A percentile compares a stretch with the other conserved stretches of the same genome.
Evolutionary conservation across 177 flowering plant species (phyloP).

Genomic region (Vitis hybrid): DNA sequence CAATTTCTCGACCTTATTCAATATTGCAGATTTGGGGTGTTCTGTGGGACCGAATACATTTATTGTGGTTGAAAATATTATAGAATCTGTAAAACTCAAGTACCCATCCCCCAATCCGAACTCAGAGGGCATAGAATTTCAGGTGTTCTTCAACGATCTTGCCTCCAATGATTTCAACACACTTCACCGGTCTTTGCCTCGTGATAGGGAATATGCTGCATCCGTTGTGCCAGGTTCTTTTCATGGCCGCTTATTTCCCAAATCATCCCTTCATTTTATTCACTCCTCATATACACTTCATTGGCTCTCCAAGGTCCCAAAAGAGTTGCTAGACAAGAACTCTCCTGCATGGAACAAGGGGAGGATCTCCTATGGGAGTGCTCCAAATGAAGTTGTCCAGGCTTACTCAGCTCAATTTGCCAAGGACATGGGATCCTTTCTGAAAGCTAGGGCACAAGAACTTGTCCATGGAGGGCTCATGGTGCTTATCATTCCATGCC

Average conservation of each 20-base stretch:
- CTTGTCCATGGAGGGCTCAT: conserved; percentile 11
- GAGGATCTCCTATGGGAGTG: conserved; percentile 6
- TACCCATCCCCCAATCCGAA: not conserved
- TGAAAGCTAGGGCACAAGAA: conserved; percentile 18
- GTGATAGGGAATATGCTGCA: too few species aligned
- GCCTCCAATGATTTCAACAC: too few species aligned
- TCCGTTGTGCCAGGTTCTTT: not conserved
- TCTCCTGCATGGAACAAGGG: conserved; percentile 12
- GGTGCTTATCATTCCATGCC: conserved; percentile 1
- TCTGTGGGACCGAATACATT: conserved; percentile 11
- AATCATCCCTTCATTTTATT: conserved; percentile 3
- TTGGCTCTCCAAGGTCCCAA: conserved; percentile 12
- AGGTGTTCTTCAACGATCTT: too few species aligned
- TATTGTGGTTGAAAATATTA: not conserved
- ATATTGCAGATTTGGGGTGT: conserved; percentile 12
- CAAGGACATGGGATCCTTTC: conserved; percentile 10
- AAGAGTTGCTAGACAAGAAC: conserved; percentile 11
- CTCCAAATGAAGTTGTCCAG: conserved; percentile 6
- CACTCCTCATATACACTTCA: conserved; percentile 5
- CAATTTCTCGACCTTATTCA: not conserved
- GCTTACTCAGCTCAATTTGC: conserved; percentile 14
- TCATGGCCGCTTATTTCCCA: conserved; percentile 11
- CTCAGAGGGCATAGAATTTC: too few species aligned
- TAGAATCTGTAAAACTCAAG: not conserved
- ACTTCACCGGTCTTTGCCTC: too few species aligned